Evolutionary conservation across 805 yeast genomes (phyloP), one percentile per base, ranked within the genome.

Genomic region (Wickerhamiella qilinensis): DNA sequence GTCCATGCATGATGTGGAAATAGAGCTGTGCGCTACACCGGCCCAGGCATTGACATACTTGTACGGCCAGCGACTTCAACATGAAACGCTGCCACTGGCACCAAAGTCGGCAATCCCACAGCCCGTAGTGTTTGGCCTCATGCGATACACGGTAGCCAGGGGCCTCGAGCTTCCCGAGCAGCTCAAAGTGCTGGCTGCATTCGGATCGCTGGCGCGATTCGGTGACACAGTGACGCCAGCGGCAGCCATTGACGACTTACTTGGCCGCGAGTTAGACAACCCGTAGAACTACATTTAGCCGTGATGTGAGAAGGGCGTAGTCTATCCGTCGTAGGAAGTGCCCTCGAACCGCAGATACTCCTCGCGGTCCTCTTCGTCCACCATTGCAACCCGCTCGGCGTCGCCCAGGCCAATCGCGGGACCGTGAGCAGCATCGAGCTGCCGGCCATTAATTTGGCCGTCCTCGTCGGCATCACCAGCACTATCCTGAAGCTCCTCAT

Each of bases 401-500:
- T 8, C 8, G 8, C 11, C 27, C 12, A 22, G 12, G 8, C 8
- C 8, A 22, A 22, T 22, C 11, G 27, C 12, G 27, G 27, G 27
- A 22, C 15, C 16, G 30, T 8, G 16, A 28, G 15, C 30, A 11
- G 15, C 7, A 6, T n/a, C 15, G 30, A 5, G 8, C 15, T 17
- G 12, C 20, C 6, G 20, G 15, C 16, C n/a, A 7, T 30, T 6
- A 28, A 19, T 34, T 7, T 47, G 47, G 15, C 48, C 47, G 18
- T 43, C 48, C 8, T 43, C 44, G 24, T 44, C 44, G n/a, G n/a
- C n/a, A n/a, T n/a, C n/a, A n/a, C n/a, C n/a, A n/a, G n/a, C n/a
- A n/a, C n/a, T n/a, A n/a, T n/a, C n/a, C n/a, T n/a, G n/a, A n/a
- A n/a, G n/a, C 25, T 45, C 53, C 4, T 38, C 43, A 24, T 46